Evolutionary conservation across 2,329 filamentous ascomycete genomes (phyloP), one percentile per base, ranked within the genome.

Genomic region (Pezicula neosporulosa): DNA sequence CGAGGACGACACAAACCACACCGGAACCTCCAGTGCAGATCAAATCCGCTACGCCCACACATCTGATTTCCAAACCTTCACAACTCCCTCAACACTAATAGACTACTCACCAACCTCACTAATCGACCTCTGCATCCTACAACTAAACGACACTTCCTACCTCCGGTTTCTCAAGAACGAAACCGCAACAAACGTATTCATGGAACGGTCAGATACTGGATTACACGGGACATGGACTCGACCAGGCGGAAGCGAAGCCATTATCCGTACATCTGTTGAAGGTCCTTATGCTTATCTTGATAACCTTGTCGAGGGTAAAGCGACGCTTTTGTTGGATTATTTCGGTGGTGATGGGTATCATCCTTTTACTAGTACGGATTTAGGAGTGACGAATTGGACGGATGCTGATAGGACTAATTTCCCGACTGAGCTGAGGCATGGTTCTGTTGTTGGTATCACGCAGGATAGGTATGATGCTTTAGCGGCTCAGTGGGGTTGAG

Each of bases 161-260:
- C 68, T 77, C 6, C 73, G 78, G 42, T 82, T 81, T 64, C 68
- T 81, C 65, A 81, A 81, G 56, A 76, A 81, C 62, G 77, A 82
- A 60, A 70, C 72, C 1, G 71, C 67, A 2, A 77, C 77, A 55
- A 74, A 70, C 0, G 77, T 82, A 19, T 82, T 77, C 52, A 69
- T 72, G 30, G 77, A 81, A 56, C 70, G 72, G 45, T 73, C 71
- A 3, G 70, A 72, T 0, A 70, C 58, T 0, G 79, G 78, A 0
- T 62, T 82, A 0, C 77, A 80, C 49, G 77, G 78, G 1, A 73
- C 67, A 1, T 81, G 77, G 77, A 75, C 72, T 1, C 67, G 77
- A 0, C 72, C 74, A 0, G 77, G 73, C 2, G 76, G 75, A 3
- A 58, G 61, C 8, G 57, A 51, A 3, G 72, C 74, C 0, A 68